Evolutionary conservation across 139 green algal genomes (phyloP).

Genomic region (Picochlorum sp.): DNA sequence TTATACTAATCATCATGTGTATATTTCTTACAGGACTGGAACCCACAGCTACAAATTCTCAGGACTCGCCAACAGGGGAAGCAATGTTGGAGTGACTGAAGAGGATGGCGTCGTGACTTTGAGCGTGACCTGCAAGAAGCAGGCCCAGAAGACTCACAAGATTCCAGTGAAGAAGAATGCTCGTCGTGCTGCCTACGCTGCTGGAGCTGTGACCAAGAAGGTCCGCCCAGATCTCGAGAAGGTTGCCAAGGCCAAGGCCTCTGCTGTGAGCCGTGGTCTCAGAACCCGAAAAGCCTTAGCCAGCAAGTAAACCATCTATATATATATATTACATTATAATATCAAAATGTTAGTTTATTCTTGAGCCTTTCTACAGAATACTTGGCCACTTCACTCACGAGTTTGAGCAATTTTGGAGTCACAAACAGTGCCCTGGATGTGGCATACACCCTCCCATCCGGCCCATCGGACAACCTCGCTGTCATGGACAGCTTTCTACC

Average conservation of each 20-base stretch:
- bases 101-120: slow-evolving; percentile 31
- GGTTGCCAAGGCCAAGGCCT: neutral
- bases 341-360: neutral
- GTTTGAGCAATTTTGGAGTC: slow-evolving; percentile 33
- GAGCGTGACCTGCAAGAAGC: slow-evolving; percentile 26
- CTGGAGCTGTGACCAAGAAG: slow-evolving; percentile 3
- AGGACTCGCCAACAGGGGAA: slow-evolving; percentile 34
- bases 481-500: slow-evolving; percentile 73
- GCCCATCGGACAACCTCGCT: slow-evolving; percentile 32
- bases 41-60: slow-evolving; percentile 75
- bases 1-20: neutral
- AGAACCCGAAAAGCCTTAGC: slow-evolving; percentile 1
- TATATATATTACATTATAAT: neutral
- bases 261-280: neutral
- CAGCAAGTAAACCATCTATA: neutral
- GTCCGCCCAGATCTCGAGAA: slow-evolving; percentile 40
- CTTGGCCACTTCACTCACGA: slow-evolving; percentile 32
- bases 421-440: slow-evolving; percentile 70
- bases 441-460: slow-evolving; percentile 51
- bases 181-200: slow-evolving; percentile 18
- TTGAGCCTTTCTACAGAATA: slow-evolving; percentile 23
- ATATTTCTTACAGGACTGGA: slow-evolving; percentile 35
- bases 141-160: slow-evolving; percentile 17
- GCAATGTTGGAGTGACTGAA: slow-evolving; percentile 21
- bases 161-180: slow-evolving; percentile 38